Conservation (phyloP, 2,329 filamentous ascomycete species). For the Pseudogymnoascus sp. region DNA sequence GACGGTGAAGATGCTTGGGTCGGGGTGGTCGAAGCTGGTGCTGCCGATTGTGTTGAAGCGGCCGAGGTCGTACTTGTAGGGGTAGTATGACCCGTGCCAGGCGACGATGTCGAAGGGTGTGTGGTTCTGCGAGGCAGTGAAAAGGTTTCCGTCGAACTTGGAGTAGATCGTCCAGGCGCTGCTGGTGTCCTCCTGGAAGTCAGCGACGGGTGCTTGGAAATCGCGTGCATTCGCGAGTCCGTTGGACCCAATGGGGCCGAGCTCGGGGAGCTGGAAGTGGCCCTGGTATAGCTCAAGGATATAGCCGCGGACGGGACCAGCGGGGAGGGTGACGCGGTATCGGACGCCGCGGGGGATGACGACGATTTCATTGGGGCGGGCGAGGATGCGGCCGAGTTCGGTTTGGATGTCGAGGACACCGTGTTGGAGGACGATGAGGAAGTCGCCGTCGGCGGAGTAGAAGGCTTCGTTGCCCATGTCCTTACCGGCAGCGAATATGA, state of each 20-base stretch:
- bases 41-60: conserved; percentile 69
- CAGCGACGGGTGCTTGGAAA: conserved; percentile 65
- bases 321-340: conserved; percentile 62
- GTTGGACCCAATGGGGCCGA: conserved; percentile 67
- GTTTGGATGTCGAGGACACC: conserved; percentile 70
- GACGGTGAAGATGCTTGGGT: conserved; percentile 70
- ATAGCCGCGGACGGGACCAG: conserved; percentile 61
- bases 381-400: conserved; percentile 65
- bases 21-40: conserved; percentile 69
- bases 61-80: conserved; percentile 75
- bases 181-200: conserved; percentile 54
- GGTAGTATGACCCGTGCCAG: conserved; percentile 75
- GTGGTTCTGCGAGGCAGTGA: conserved; percentile 58
- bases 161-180: conserved; percentile 45
- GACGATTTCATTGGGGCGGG: conserved; percentile 71
- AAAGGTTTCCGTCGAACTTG: conserved; percentile 63
- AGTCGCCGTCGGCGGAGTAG: conserved; percentile 77
- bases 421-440: conserved; percentile 68
- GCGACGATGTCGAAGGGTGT: conserved; percentile 73
- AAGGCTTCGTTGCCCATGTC: conserved; percentile 73
- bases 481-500: conserved; percentile 71
- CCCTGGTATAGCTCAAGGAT: conserved; percentile 68
- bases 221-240: conserved; percentile 69
- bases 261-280: conserved; percentile 63
- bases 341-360: conserved; percentile 69